A percentile compares a stretch with the other conserved stretches of the same genome.
Evolutionary conservation across 495 filamentous ascomycete species (phyloP).

Genomic region (Clavariopsis aquatica): DNA sequence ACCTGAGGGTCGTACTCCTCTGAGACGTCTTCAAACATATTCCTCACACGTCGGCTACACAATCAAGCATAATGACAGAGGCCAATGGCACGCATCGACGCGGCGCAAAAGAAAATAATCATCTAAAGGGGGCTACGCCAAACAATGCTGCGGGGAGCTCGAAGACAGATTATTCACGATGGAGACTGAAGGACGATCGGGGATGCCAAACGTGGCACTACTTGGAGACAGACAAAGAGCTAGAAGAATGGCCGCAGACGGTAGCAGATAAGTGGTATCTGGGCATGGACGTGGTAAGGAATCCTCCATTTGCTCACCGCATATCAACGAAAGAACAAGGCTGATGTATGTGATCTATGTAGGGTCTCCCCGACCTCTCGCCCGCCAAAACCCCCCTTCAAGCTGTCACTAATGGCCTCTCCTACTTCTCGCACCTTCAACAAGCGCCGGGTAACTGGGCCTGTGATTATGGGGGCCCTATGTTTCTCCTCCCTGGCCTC

Average conservation of each 20-base stretch:
- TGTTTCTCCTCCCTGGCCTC: conserved; percentile 84
- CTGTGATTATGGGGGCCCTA: conserved; percentile 90
- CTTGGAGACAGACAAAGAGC: conserved; percentile 73
- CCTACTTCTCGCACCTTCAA: conserved; percentile 89
- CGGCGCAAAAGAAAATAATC: not conserved
- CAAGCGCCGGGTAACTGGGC: conserved; percentile 89
- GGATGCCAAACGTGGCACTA: conserved; percentile 94
- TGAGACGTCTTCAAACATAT: not conserved
- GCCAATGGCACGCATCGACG: conserved; percentile 22
- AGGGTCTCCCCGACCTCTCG: conserved; percentile 74
- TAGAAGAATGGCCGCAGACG: conserved; percentile 79
- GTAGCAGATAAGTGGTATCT: conserved; percentile 81
- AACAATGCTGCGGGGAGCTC: conserved; percentile 7
- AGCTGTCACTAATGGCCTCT: conserved; percentile 76
- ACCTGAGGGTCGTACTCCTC: not conserved
- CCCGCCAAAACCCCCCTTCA: conserved; percentile 71
- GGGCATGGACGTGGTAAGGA: conserved; percentile 64
- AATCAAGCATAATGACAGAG: not conserved
- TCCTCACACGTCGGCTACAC: conserved; percentile 8
- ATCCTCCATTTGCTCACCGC: not conserved
- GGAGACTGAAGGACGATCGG: conserved; percentile 79
- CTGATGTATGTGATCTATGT: conserved; percentile 9
- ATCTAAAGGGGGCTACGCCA: not conserved
- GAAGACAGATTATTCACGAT: conserved; percentile 74
- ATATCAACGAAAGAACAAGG: not conserved